Evolutionary conservation across 257 asterid species (phyloP), one percentile per base, ranked within the genome.

Genomic region (Scutellaria minor): DNA sequence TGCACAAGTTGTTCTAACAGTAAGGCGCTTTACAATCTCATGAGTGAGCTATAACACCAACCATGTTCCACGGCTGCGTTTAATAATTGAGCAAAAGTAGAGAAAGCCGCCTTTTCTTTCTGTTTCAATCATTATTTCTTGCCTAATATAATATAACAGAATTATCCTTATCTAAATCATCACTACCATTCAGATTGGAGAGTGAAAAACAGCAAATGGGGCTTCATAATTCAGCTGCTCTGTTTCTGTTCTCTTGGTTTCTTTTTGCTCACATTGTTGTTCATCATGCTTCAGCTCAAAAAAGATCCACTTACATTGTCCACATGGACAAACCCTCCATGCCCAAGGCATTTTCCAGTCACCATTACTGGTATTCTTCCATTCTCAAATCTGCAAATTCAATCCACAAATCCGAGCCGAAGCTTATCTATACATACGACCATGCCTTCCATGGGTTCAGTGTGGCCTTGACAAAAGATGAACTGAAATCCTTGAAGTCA

Each of bases 251-350:
- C 47, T 55, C 56, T 40, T n/a, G 0, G 3, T 39, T 61, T 35
- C 20, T 64, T 7, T 76, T 47, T 0, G 40, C 22, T 69, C 44
- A 73, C 7, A 8, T 48, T 44, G 15, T 3, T 4, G 5, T 31
- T 4, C 56, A 15, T 7, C 24, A 45, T 45, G 75, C 31, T 60
- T 63, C 54, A 14, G 69, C 77, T 9, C 6, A 74, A 56, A 62
- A 72, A 37, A 75, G 83, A 66, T 57, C 64, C 0, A 20, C 66
- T 18, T 79, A 65, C 22, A 71, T 79, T 45, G 68, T 79, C 72
- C 83, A 75, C 61, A 79, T 79, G 83, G 80, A 79, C 80, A 75
- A 79, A 66, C 48, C 72, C 51, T 59, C 58, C 51, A 79, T 79
- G 83, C 83, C 83, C 3, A 79, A 65, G 12, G 72, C 80, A 22